phyloP scores from a whole-genome alignment of 306 rosid genomes.

The Crotalaria pallida region DNA sequence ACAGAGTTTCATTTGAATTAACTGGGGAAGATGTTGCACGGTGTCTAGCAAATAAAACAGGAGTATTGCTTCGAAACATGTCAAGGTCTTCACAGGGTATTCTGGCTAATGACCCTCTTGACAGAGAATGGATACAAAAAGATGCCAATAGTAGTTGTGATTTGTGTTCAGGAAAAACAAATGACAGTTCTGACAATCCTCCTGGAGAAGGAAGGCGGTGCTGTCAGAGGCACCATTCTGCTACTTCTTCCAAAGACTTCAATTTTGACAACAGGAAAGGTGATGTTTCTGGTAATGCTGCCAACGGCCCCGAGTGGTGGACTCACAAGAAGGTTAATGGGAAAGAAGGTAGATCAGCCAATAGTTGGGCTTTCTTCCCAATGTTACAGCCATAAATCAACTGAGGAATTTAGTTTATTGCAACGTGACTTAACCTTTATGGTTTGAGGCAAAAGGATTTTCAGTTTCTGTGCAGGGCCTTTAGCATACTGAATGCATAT shows the following conservation, averaged over 20 bases:
- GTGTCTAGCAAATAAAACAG: constrained; percentile 76
- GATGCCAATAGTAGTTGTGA: constrained; percentile 27
- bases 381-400: constrained; percentile 66
- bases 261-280: constrained; percentile 76
- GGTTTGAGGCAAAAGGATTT: constrained; percentile 22
- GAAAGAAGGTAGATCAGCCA: constrained; percentile 56
- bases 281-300: constrained; percentile 41
- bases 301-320: constrained; percentile 79
- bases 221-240: constrained; percentile 60
- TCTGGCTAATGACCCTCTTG: constrained; percentile 34
- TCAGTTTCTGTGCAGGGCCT: constrained; percentile 26
- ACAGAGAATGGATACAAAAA: constrained; percentile 35
- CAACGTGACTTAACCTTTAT: constrained; percentile 33
- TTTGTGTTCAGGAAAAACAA: constrained; percentile 31
- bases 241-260: constrained; percentile 73
- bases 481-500: constrained; percentile 41
- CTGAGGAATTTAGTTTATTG: constrained; percentile 31
- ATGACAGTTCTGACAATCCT: constrained; percentile 32
- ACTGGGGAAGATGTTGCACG: constrained; percentile 92
- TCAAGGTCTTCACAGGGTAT: constrained; percentile 50
- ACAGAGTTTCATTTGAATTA: constrained; percentile 89
- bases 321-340: constrained; percentile 47
- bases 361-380: constrained; percentile 78
- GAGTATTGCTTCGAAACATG: constrained; percentile 36
- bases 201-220: constrained; percentile 44